These are phyloP conservation scores for Kwoniella mangroviensis DNA, from an alignment of 768 basidiomycete genomes.

Conservation along the genomic window DNA sequence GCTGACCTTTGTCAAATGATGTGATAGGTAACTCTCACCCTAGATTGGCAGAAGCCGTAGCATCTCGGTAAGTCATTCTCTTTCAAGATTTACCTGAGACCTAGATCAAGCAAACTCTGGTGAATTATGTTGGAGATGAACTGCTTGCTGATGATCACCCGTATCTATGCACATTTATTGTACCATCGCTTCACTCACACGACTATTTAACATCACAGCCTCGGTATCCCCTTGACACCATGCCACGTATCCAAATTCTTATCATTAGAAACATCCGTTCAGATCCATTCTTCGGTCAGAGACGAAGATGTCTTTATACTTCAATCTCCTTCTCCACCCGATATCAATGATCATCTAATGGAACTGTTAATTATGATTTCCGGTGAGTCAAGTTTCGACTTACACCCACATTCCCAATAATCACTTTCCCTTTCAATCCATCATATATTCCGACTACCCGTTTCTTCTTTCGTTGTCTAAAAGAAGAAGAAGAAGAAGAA, in stretches of 20 bases:
- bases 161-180: too few relatives aligned
- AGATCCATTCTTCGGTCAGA: slow-evolving; percentile 91
- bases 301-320: slow-evolving; percentile 99
- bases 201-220: slow-evolving; percentile 62
- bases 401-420: too few relatives aligned
- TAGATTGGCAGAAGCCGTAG: slow-evolving; percentile 90
- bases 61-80: slow-evolving; percentile 71
- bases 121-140: too few relatives aligned
- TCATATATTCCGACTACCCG: too few relatives aligned
- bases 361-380: slow-evolving; percentile 99
- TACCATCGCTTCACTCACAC: not conserved
- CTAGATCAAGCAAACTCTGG: too few relatives aligned
- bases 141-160: too few relatives aligned
- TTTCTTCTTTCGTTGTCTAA: not conserved
- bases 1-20: not conserved
- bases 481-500: not conserved
- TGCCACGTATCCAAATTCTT: slow-evolving; percentile 86
- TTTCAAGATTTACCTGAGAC: not conserved
- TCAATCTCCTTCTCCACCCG: slow-evolving; percentile 63
- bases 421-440: too few relatives aligned
- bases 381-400: slow-evolving; percentile 57
- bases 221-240: slow-evolving; percentile 84
- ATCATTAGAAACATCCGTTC: slow-evolving; percentile 88
- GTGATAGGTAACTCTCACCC: slow-evolving; percentile 89
- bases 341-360: slow-evolving; percentile 90